Evolutionary conservation across 306 rosid genomes (phyloP).

Genomic region (Canavalia gladiata): DNA sequence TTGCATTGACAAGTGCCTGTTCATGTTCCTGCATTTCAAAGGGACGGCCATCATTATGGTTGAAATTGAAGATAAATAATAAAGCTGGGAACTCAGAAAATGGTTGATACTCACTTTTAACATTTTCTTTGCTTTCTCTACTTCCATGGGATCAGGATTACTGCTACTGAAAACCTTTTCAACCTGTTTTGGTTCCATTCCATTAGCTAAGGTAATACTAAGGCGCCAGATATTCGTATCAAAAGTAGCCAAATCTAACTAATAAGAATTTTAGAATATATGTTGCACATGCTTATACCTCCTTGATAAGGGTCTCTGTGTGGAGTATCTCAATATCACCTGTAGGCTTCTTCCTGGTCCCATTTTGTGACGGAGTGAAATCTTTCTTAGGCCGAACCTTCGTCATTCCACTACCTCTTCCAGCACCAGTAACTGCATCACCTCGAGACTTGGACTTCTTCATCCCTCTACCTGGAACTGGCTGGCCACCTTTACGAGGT

Average conservation of each 20-base stretch:
- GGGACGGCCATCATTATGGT: conserved; percentile 34
- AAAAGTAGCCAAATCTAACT: background rate
- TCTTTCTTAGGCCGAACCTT: conserved; percentile 72
- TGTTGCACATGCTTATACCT: conserved; percentile 61
- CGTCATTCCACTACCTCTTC: conserved; percentile 83
- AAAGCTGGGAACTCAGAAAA: conserved; percentile 20
- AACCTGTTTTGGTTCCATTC: conserved; percentile 64
- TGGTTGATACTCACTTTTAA: conserved; percentile 65
- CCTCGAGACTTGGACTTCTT: conserved; percentile 72
- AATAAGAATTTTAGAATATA: background rate
- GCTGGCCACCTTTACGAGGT: conserved; percentile 60
- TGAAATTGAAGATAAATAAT: conserved; percentile 12
- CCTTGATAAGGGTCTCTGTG: conserved; percentile 81
- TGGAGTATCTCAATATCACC: conserved; percentile 79
- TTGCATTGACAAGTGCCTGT: conserved; percentile 82
- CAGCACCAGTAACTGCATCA: conserved; percentile 68
- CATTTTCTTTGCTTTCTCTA: conserved; percentile 85
- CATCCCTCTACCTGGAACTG: conserved; percentile 72
- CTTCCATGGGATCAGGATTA: conserved; percentile 71
- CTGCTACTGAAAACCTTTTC: conserved; percentile 74
- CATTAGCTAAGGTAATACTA: conserved; percentile 35
- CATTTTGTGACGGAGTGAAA: conserved; percentile 64
- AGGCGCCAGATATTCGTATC: conserved; percentile 7
- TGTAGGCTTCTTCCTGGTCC: conserved; percentile 68
- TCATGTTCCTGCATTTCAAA: conserved; percentile 80